Conservation (phyloP, 1,284 basidiomycete genomes). For the Porphyrellus sp. region DNA sequence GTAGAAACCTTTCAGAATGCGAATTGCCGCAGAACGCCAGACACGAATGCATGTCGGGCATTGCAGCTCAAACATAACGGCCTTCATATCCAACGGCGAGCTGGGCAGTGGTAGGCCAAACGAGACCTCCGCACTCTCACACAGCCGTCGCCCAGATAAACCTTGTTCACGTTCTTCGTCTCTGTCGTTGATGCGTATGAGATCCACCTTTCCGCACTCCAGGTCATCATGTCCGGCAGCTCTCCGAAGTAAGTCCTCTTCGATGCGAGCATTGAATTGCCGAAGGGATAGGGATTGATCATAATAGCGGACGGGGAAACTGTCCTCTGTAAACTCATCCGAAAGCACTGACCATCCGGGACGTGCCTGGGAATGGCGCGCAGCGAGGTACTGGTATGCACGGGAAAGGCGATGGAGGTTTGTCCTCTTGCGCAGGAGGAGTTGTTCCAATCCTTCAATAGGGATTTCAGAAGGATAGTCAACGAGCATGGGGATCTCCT, state of each 20-base stretch:
- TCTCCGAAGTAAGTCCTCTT: too few species aligned
- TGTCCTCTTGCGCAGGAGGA: not conserved
- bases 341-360: not conserved
- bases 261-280: not conserved
- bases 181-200: too few species aligned
- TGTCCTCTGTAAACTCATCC: not conserved
- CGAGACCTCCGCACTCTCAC: not conserved
- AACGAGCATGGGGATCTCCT: not conserved
- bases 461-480: not conserved
- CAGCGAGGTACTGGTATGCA: not conserved
- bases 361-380: not conserved
- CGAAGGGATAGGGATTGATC: not conserved
- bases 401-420: not conserved
- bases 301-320: not conserved
- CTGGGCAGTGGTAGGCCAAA: not conserved
- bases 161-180: too few species aligned
- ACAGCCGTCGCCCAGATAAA: not conserved
- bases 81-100: not conserved
- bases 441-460: not conserved
- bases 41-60: not conserved
- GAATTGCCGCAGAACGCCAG: not conserved
- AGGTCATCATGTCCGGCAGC: not conserved
- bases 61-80: not conserved
- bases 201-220: too few species aligned
- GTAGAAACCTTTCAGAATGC: too few species aligned